Base-by-base conservation (phyloP, 2,329 filamentous ascomycete genomes). In the Alternaria sp. region DNA sequence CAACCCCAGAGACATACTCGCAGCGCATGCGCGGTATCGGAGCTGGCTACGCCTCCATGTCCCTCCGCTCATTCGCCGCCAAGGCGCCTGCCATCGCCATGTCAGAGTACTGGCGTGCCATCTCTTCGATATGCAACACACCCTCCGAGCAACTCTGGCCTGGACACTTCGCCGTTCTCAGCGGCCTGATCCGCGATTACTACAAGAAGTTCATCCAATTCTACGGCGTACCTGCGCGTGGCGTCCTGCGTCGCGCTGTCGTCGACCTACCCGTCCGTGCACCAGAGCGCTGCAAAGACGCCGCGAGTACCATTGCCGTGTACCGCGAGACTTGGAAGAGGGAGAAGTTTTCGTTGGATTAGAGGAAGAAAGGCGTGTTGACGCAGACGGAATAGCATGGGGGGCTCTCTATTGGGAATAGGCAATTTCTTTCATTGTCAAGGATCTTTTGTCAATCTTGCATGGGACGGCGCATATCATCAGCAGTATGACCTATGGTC, bases 1-100 rank as follows among this genome's bases (percentile, higher is more conserved):
- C 67, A 68, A 7, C 95, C 87, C 83, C 84, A 91, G 62, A 82
- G 85, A 2, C 71, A n/a, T 93, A 97, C 80, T 88, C 88, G 70
- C 91, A 94, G 76, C 88, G 91, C 62, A 95, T 97, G 90, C 90
- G 88, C 5, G 95, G 93, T 0, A 84, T 97, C 1, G 93, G 89
- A 1, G 90, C 91, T 4, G 95, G 95, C 0, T 99, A 91, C 75
- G 92, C 93, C 0, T 89, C 94, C 1, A 85, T 98, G 40, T 89
- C 93, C 1, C 84, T 97, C 9, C 89, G 95, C 51, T 90, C 87
- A 67, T 87, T 89, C 2, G 83, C 84, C 43, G 89, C 89, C 67
- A 84, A 83, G 49, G 94, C 76, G 21, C 74, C 76, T 21, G 96
- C 93, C 90, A 0, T 96, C 88, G 80, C 93, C 90, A 5, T 92